Evolutionary conservation across 257 asterid species (phyloP).

Genomic region (Nicotiana attenuata): DNA sequence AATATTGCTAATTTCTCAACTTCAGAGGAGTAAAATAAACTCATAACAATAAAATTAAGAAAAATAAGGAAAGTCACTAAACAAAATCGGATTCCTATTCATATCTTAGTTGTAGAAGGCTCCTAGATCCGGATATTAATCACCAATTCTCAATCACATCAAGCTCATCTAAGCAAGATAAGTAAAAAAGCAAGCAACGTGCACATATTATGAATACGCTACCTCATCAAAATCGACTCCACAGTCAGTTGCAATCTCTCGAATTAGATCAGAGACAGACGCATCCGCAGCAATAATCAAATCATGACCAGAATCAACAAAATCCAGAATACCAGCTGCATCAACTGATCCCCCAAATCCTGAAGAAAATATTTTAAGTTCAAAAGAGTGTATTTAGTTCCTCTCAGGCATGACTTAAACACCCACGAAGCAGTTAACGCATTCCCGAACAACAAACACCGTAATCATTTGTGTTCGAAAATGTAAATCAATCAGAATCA

Average conservation of each 20-base stretch:
- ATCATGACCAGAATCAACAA: constrained; percentile 82
- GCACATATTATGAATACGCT: neutral
- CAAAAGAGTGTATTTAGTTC: neutral
- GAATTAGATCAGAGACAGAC: constrained; percentile 63
- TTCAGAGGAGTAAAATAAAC: neutral
- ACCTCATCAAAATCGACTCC: constrained; percentile 95
- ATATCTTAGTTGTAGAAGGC: no score
- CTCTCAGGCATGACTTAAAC: no score
- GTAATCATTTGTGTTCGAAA: neutral
- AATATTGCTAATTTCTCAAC: neutral
- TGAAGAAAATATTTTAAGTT: constrained; percentile 7
- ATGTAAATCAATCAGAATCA: no score
- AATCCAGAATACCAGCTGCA: constrained; percentile 49
- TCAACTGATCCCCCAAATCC: constrained; percentile 76
- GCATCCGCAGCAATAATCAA: constrained; percentile 72
- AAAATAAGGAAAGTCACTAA: neutral
- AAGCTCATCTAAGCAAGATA: neutral
- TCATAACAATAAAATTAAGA: neutral
- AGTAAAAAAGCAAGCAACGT: neutral
- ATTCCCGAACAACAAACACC: neutral
- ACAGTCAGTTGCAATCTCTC: constrained; percentile 70
- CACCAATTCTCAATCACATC: neutral
- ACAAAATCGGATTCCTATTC: no score
- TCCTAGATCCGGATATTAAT: neutral
- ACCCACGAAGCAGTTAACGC: no score